These are phyloP conservation scores for Lentinula lateritia DNA, from an alignment of 768 basidiomycete species.

Conservation along the genomic window DNA sequence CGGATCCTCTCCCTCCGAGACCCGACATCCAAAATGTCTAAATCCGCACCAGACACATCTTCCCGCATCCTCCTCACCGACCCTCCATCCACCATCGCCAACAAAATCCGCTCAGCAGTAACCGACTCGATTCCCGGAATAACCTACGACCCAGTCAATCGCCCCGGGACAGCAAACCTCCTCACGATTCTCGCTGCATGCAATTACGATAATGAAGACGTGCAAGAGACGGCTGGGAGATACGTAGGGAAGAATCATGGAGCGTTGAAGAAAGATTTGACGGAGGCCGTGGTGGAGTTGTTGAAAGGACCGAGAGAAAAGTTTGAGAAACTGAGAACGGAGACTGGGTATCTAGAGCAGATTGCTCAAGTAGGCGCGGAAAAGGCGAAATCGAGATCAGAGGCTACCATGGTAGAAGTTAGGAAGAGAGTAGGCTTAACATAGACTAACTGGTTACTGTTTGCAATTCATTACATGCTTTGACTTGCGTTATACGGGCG, in stretches of 20 bases:
- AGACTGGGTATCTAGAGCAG: constrained; percentile 52
- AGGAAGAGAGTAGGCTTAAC: constrained; percentile 53
- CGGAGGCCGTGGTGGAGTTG: constrained; percentile 64
- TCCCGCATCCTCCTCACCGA: constrained; percentile 91
- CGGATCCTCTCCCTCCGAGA: constrained; percentile 85
- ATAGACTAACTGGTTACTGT: neutral
- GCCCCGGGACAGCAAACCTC: constrained; percentile 83
- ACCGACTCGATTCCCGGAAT: constrained; percentile 78
- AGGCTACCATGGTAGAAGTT: constrained; percentile 61
- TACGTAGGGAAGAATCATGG: constrained; percentile 58
- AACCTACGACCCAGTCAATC: constrained; percentile 72
- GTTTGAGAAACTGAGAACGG: constrained; percentile 58
- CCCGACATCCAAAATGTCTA: constrained; percentile 90
- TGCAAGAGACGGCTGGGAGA: constrained; percentile 36
- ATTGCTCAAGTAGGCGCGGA: constrained; percentile 62
- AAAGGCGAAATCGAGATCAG: constrained; percentile 58
- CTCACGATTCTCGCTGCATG: constrained; percentile 78
- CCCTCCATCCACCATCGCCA: constrained; percentile 45
- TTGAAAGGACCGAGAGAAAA: constrained; percentile 64
- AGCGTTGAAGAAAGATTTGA: constrained; percentile 67
- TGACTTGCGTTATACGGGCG: too few relatives aligned
- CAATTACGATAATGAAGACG: constrained; percentile 32
- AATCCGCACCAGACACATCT: constrained; percentile 71
- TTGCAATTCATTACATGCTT: neutral
- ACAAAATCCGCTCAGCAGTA: constrained; percentile 76